Conservation (phyloP, 2,329 filamentous ascomycete species). For the Calonectria pteridis region DNA sequence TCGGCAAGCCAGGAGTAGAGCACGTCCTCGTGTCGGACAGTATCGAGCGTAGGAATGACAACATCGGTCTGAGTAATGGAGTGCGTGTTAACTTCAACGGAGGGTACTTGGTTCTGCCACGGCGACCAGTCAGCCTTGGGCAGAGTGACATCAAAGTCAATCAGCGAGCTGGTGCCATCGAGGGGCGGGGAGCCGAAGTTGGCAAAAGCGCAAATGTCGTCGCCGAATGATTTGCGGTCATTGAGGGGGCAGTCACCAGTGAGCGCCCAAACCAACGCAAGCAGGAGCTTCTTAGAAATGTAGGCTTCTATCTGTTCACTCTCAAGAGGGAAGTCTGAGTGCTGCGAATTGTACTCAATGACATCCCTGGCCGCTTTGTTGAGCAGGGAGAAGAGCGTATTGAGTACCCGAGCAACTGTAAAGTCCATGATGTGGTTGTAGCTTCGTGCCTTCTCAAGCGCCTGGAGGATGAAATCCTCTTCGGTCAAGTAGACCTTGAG, state of each 20-base stretch:
- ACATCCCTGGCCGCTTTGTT: constrained; percentile 94
- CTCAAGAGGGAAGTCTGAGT: constrained; percentile 93
- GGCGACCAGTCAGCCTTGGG: constrained; percentile 90
- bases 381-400: constrained; percentile 92
- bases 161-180: constrained; percentile 84
- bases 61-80: constrained; percentile 98
- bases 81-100: constrained; percentile 97
- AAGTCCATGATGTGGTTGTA: constrained; percentile 99
- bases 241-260: constrained; percentile 92
- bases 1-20: constrained; percentile 99
- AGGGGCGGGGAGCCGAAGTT: constrained; percentile 88
- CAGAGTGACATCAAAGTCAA: constrained; percentile 93
- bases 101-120: constrained; percentile 96
- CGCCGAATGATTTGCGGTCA: constrained; percentile 91
- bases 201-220: constrained; percentile 84
- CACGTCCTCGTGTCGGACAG: constrained; percentile 97
- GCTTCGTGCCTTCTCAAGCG: constrained; percentile 79
- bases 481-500: constrained; percentile 80
- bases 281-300: constrained; percentile 91
- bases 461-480: constrained; percentile 84
- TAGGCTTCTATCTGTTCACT: constrained; percentile 90
- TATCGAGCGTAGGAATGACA: constrained; percentile 97
- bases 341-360: constrained; percentile 95
- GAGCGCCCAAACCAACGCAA: constrained; percentile 94
- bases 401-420: constrained; percentile 89